phyloP scores from a whole-genome alignment of 2,329 filamentous ascomycete species.

The Amauroascus verrucosus region DNA sequence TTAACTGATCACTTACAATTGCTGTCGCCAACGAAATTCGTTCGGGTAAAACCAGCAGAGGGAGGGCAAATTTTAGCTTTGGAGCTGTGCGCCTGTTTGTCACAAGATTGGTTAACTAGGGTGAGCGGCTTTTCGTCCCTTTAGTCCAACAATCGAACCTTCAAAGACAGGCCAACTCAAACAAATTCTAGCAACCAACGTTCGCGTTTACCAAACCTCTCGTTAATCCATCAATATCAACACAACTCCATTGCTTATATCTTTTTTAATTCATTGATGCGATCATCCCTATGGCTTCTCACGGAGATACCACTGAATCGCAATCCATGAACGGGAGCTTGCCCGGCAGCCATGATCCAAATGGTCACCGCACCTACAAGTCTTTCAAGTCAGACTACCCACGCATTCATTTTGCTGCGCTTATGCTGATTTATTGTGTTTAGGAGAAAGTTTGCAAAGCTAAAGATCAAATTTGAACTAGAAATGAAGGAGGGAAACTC shows the following conservation, averaged over 20 bases:
- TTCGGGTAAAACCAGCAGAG: no score
- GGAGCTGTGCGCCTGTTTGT: constrained; percentile 7
- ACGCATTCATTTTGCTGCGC: not conserved
- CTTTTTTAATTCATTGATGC: not conserved
- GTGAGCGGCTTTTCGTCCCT: not conserved
- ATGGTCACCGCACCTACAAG: constrained; percentile 49
- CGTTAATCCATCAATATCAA: not conserved
- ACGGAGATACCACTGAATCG: constrained; percentile 21
- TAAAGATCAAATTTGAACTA: constrained; percentile 69
- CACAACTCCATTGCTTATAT: not conserved
- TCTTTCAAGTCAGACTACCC: constrained; percentile 50
- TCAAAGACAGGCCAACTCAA: not conserved
- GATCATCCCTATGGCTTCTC: constrained; percentile 24
- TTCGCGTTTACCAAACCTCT: no score
- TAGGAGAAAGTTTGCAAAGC: constrained; percentile 79
- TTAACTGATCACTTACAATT: no score
- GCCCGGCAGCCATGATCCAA: constrained; percentile 26
- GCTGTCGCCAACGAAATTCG: not conserved
- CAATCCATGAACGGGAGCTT: constrained; percentile 24
- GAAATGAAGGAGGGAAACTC: constrained; percentile 60
- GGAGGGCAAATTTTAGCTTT: constrained; percentile 9
- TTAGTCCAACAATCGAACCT: not conserved
- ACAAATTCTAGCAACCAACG: not conserved
- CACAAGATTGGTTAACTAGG: not conserved
- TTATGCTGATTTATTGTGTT: not conserved